Evolutionary conservation across 75 land plant genomes (phyloP), one percentile per base, ranked within the genome.

Genomic region (Sequoiadendron giganteum): DNA sequence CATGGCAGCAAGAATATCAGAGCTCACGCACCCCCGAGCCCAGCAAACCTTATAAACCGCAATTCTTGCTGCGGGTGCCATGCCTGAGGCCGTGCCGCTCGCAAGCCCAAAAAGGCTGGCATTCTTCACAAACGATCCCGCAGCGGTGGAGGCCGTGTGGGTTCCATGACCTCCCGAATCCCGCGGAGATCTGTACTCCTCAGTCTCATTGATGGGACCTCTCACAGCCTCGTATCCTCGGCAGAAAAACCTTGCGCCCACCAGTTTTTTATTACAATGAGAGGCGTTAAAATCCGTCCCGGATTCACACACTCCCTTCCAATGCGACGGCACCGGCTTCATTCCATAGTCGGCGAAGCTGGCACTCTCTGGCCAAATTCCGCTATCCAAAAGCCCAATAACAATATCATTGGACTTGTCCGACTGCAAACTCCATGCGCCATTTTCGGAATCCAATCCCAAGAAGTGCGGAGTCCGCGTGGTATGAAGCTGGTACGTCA

Each of bases 1-100:
- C 61, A 94, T 90, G 6, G 95, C 98, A 0, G 99, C 94, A 1
- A 96, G 88, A 48, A 97, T 96, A 86, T 97, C 98, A 13, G 98
- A 93, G 85, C 94, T 96, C 86, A 91, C 92, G 86, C 99, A 97
- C 3, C 97, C 97, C 21, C 87, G 86, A 2, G 76, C 86, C 98
- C 98, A 97, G 88, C 99, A 97, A 4, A 96, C 98, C 88, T 97
- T 97, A 86, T 97, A 97, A 1, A 84, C 95, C 25, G 99, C 98
- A 18, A 97, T 87, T 28, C 98, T 88, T 3, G 98, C 98, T 1
- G 88, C 82, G 14, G 96, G 95, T 1, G 99, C 99, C 93, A 93
- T 91, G 39, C 97, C 97, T n/a, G 90, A 43, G 0, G 97, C 97
- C 0, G 93, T 94, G 0, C 97, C 97, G 18, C 3, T 15, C 1